Base-by-base conservation (phyloP, 2,329 filamentous ascomycete genomes). In the Falciphora oryzae region DNA sequence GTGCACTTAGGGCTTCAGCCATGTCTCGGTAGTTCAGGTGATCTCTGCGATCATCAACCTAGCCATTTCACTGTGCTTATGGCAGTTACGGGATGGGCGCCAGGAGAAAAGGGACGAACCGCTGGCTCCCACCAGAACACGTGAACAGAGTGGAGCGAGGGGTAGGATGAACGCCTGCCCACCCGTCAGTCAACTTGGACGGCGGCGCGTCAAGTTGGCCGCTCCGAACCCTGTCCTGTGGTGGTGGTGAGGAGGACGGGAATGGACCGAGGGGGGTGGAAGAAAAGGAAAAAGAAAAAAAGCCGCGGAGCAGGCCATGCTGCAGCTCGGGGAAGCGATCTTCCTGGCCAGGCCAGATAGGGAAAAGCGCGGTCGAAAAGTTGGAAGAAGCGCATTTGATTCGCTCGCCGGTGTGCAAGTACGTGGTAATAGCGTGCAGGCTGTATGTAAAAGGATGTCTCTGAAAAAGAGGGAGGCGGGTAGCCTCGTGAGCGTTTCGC, bases 401-500 rank as follows among this genome's bases (percentile, higher is more conserved):
- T 60, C 29, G 58, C 31, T 3, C 1, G 6, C 31, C 13, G 58
- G 22, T 22, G 27, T 60, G 58, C 58, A 38, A n/a, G 58, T n/a
- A 25, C 44, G 44, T 50, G 44, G 22, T 50, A n/a, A 16, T n/a
- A 50, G 44, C 44, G 44, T 53, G 44, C 44, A 53, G 44, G 44
- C 22, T 53, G 44, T 53, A 53, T 53, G 44, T 22, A 53, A 25
- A 53, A 25, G 44, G 44, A 60, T 59, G 58, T 38, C 31, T 59
- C 25, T 38, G 14, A 32, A 28, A 28, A 60, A 31, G 57, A 60
- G 22, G 58, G 44, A 25, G 28, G 58, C 58, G 58, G 58, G 58
- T 31, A 60, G 58, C 58, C 58, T 60, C n/a, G 58, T 60, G 31
- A n/a, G 28, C 58, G 16, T 60, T 31, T 60, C 58, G 31, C 31